Evolutionary conservation across 305 asterid genomes (phyloP).

Genomic region (Stenogyne calaminthoides): DNA sequence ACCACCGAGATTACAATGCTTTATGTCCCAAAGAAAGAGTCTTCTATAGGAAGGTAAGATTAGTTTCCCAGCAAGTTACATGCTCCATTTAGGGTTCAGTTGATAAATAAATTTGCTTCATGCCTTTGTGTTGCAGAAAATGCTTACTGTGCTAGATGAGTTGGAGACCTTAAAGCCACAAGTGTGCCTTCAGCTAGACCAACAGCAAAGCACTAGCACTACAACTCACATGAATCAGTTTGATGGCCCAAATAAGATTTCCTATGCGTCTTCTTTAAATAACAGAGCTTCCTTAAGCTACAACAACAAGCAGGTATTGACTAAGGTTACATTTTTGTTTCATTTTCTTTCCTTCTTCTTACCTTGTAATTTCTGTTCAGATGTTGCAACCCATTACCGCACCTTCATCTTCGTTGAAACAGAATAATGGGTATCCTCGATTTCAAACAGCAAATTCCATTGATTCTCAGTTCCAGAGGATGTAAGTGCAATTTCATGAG

Average conservation of each 20-base stretch:
- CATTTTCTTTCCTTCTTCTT: conserved; percentile 19
- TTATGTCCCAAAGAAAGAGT: conserved; percentile 54
- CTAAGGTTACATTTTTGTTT: conserved; percentile 19
- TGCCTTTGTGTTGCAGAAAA: conserved; percentile 51
- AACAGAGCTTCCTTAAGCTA: conserved; percentile 44
- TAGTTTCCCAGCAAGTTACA: conserved; percentile 9
- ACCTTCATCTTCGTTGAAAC: conserved; percentile 55
- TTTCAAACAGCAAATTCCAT: conserved; percentile 51
- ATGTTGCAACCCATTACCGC: conserved; percentile 41
- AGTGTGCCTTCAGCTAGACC: conserved; percentile 51
- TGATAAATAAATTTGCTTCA: conserved; percentile 29
- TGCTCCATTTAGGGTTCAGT: conserved; percentile 20
- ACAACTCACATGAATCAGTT: conserved; percentile 39
- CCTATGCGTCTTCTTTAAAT: conserved; percentile 38
- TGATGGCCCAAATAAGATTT: conserved; percentile 45
- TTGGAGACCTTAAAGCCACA: conserved; percentile 75
- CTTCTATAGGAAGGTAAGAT: conserved; percentile 57
- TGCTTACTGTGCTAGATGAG: conserved; percentile 64
- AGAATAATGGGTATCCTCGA: conserved; percentile 45
- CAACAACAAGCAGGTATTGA: conserved; percentile 57
- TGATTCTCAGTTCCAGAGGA: conserved; percentile 74
- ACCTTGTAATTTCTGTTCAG: conserved; percentile 39
- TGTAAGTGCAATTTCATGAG: conserved; percentile 53
- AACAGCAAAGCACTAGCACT: conserved; percentile 42
- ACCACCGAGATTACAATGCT: conserved; percentile 74